Percentiles rank a stretch among this genome's conserved stretches.
These are phyloP conservation scores for Alternaria brassicae DNA, from an alignment of 2,329 filamentous ascomycete species.

Conservation along the genomic window DNA sequence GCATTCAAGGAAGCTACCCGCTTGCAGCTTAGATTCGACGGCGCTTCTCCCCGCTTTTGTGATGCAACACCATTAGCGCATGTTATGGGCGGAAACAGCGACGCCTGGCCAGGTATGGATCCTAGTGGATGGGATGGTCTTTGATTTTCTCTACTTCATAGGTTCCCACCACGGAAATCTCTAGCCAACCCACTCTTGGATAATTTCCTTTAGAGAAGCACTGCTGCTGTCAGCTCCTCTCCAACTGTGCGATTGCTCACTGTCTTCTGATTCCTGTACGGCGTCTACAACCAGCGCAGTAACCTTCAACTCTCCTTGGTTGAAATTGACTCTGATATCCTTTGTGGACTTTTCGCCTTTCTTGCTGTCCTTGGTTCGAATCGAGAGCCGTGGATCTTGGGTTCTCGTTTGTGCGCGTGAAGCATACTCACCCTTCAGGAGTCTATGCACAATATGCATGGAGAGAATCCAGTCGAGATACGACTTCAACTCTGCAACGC, in stretches of 20 bases:
- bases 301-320: slow-evolving; percentile 25
- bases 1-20: slow-evolving; percentile 4
- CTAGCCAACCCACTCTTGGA: slow-evolving; percentile 36
- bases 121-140: background rate
- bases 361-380: slow-evolving; percentile 31
- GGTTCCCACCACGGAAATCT: background rate
- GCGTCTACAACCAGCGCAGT: slow-evolving; percentile 13
- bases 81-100: background rate
- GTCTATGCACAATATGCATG: slow-evolving; percentile 38
- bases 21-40: background rate
- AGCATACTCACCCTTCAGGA: slow-evolving; percentile 36
- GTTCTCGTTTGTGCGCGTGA: slow-evolving; percentile 26
- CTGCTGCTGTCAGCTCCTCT: slow-evolving; percentile 20
- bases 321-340: slow-evolving; percentile 32
- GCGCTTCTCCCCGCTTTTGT: slow-evolving; percentile 12
- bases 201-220: slow-evolving; percentile 28
- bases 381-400: slow-evolving; percentile 33
- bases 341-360: slow-evolving; percentile 25
- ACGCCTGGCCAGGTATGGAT: background rate
- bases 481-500: slow-evolving; percentile 36
- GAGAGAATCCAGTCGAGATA: slow-evolving; percentile 47
- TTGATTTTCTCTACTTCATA: background rate
- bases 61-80: slow-evolving; percentile 8
- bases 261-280: slow-evolving; percentile 13
- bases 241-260: slow-evolving; percentile 35